A percentile compares a stretch with the other conserved stretches of the same genome.
phyloP scores from a whole-genome alignment of 2,329 filamentous ascomycete genomes.

The Penicillium sp. region DNA sequence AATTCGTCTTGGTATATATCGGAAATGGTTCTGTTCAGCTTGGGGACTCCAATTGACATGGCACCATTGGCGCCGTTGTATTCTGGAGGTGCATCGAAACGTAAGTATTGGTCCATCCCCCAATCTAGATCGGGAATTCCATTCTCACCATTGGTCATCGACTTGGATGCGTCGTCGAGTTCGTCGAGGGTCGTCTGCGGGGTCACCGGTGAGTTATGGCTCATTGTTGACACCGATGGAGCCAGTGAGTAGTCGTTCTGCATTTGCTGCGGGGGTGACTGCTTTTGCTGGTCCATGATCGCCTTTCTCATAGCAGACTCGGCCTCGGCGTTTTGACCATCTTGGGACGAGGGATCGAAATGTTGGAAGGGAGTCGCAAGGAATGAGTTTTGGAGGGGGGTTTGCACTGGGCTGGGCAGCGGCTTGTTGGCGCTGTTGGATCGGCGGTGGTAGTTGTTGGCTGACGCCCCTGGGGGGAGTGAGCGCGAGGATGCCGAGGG shows the following conservation, averaged over 20 bases:
- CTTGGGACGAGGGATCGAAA: conserved; percentile 44
- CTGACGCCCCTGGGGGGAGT: conserved; percentile 30
- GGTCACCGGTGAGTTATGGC: conserved; percentile 60
- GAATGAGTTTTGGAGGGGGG: conserved; percentile 53
- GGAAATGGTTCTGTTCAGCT: conserved; percentile 81
- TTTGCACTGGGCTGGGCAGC: conserved; percentile 56
- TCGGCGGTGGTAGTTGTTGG: conserved; percentile 38
- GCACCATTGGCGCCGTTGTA: conserved; percentile 41
- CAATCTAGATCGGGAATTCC: conserved; percentile 34
- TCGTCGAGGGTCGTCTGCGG: conserved; percentile 58
- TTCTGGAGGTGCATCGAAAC: conserved; percentile 53
- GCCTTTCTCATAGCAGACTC: conserved; percentile 61
- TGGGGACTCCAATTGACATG: conserved; percentile 57
- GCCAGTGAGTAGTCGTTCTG: conserved; percentile 51
- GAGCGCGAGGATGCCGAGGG: conserved; percentile 46
- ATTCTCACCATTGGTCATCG: conserved; percentile 56
- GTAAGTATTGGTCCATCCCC: conserved; percentile 69
- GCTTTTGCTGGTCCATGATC: conserved; percentile 49
- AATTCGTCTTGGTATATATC: conserved; percentile 82
- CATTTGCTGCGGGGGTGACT: conserved; percentile 39
- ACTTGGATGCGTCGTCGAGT: conserved; percentile 50
- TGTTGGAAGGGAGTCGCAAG: conserved; percentile 47
- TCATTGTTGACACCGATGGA: conserved; percentile 59
- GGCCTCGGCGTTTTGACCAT: conserved; percentile 47
- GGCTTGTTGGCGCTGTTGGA: conserved; percentile 48